A percentile compares a stretch with the other conserved stretches of the same genome.
phyloP scores from a whole-genome alignment of 768 basidiomycete species.

The Tephrocybe sp. region DNA sequence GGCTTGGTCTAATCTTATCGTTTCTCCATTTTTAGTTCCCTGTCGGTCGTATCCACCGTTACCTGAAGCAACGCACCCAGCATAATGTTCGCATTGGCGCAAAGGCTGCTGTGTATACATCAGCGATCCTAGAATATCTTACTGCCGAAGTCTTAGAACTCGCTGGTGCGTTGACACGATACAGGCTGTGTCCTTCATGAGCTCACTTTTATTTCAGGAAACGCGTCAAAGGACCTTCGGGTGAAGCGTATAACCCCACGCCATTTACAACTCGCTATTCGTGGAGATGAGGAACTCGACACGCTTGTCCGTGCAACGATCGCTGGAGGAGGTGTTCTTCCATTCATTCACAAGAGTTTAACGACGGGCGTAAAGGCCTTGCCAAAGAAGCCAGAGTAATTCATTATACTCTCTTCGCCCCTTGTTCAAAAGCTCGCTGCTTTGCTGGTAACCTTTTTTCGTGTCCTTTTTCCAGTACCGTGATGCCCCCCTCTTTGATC shows the following conservation, averaged over 20 bases:
- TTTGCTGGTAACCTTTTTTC: background rate
- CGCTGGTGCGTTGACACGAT: constrained; percentile 60
- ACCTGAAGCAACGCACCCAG: constrained; percentile 87
- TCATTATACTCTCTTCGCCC: background rate
- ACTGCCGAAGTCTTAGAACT: constrained; percentile 96
- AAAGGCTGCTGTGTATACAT: constrained; percentile 97
- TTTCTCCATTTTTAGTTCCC: constrained; percentile 63
- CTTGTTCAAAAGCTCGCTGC: background rate
- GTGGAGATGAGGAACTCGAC: constrained; percentile 97
- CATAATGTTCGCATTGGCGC: constrained; percentile 95
- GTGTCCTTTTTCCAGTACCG: too few relatives aligned
- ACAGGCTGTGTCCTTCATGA: background rate
- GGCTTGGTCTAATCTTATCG: background rate
- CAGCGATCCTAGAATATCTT: constrained; percentile 93
- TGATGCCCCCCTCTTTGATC: too few relatives aligned
- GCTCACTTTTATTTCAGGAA: constrained; percentile 48
- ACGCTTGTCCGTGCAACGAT: constrained; percentile 92
- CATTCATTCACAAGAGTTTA: constrained; percentile 86
- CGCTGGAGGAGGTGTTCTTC: constrained; percentile 84
- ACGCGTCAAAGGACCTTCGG: constrained; percentile 95
- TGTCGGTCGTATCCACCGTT: constrained; percentile 96
- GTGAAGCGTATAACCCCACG: constrained; percentile 97
- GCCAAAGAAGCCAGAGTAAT: constrained; percentile 43
- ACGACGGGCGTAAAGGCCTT: constrained; percentile 49
- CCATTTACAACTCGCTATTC: constrained; percentile 93